Evolutionary conservation across 192 early-diverging fungal species (phyloP).

Genomic region (Backusella westeae): DNA sequence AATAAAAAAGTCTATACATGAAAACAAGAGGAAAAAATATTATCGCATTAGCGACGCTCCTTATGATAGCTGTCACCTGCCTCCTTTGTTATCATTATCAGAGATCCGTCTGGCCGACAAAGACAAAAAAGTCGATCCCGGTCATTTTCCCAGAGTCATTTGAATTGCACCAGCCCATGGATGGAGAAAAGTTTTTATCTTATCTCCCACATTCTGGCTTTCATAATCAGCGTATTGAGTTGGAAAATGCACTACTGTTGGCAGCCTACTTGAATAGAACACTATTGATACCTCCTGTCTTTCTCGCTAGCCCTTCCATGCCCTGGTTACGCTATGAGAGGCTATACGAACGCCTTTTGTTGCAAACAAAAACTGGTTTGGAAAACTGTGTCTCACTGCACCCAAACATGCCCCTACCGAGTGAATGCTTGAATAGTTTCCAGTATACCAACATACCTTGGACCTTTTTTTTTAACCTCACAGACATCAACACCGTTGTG

Average conservation of each 20-base stretch:
- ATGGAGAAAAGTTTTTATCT: constrained; percentile 34
- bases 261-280: constrained; percentile 56
- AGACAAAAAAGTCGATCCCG: background rate
- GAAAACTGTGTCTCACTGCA: constrained; percentile 43
- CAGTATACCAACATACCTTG: constrained; percentile 53
- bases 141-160: constrained; percentile 24
- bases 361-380: constrained; percentile 52
- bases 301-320: constrained; percentile 47
- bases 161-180: constrained; percentile 1
- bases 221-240: constrained; percentile 38
- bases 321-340: constrained; percentile 48
- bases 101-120: background rate
- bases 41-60: background rate
- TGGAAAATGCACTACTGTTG: constrained; percentile 52
- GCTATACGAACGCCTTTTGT: constrained; percentile 46
- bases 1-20: background rate
- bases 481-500: constrained; percentile 16
- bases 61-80: background rate
- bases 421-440: constrained; percentile 53
- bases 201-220: constrained; percentile 44
- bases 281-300: constrained; percentile 48
- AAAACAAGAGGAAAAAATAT: background rate
- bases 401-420: constrained; percentile 36
- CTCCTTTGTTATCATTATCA: background rate
- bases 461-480: constrained; percentile 54